Evolutionary conservation across 768 basidiomycete species (phyloP), one percentile per base, ranked within the genome.

Genomic region (Russula olivacea): DNA sequence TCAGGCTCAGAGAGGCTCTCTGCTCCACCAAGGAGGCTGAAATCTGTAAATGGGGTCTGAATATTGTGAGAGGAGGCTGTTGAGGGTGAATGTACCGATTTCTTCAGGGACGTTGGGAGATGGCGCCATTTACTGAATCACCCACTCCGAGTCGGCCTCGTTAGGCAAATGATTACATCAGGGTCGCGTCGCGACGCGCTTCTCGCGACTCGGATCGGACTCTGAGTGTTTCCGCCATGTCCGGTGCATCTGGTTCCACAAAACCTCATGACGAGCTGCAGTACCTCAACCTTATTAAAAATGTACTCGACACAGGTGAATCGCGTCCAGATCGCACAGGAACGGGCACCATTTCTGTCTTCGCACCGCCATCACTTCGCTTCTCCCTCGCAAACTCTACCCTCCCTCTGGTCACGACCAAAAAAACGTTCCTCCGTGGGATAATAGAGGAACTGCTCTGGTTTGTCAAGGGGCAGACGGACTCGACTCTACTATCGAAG

Each of bases 361-460:
- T 99, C 71, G 95, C 94, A 0, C 96, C 96, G 7, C 89, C 88
- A 2, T 80, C 86, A 14, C 78, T 99, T 55, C 89, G 94, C 17
- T 99, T 99, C 80, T 89, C 90, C 17, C 87, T 98, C 61, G 76
- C 82, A 7, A 72, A 89, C 72, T 76, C 80, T 57, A 83, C 86
- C 4, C 79, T 99, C 4, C 96, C 96, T 3, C 83, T 98, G 15
- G 79, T 98, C 43, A 98, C 96, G 21, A 99, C 96, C 0, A 99
- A 99, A 73, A 86, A 91, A 63, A 96, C 93, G 3, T 98, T 97
- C 71, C 75, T 90, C 28, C 87, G 91, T 32, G 96, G 93, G 0
- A 95, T 99, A 45, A 75, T 91, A 23, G 94, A 95, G 71, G 96
- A 98, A 68, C 84, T 99, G 1, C 79, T 98, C 8, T 99, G 96